phyloP scores from a whole-genome alignment of 140 eudicot genomes.

The Cichorium intybus region DNA sequence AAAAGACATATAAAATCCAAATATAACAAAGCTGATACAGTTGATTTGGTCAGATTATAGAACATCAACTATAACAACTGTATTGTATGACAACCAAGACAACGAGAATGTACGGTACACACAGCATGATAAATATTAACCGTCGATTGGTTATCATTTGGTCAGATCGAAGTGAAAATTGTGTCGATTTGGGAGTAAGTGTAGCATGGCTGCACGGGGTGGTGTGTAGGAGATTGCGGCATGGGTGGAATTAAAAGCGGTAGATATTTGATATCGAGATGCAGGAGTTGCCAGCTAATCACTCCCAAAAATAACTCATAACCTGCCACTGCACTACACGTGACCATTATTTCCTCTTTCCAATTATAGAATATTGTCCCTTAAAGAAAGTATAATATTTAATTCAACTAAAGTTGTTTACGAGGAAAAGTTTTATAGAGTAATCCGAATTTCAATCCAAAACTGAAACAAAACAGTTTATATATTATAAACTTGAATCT shows the following conservation, averaged over 20 bases:
- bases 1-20: not conserved
- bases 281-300: slow-evolving; percentile 23
- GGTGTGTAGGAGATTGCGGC: slow-evolving; percentile 24
- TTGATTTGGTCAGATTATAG: slow-evolving; percentile 6
- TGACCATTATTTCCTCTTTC: slow-evolving; percentile 17
- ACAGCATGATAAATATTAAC: slow-evolving; percentile 1
- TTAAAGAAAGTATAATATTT: too few species aligned
- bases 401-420: too few species aligned
- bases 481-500: too few species aligned
- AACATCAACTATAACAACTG: slow-evolving; percentile 6
- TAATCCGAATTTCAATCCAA: too few species aligned
- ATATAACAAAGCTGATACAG: not conserved
- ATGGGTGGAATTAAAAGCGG: slow-evolving; percentile 30
- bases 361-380: slow-evolving; percentile 7
- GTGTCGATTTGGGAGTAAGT: not conserved
- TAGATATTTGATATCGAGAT: slow-evolving; percentile 19
- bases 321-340: slow-evolving; percentile 12
- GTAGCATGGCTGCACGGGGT: slow-evolving; percentile 3
- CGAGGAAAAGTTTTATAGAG: too few species aligned
- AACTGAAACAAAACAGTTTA: too few species aligned
- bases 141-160: slow-evolving; percentile 28
- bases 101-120: slow-evolving; percentile 6
- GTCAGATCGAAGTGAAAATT: slow-evolving; percentile 18
- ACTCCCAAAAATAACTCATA: not conserved
- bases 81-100: slow-evolving; percentile 33